phyloP scores from a whole-genome alignment of 2,329 filamentous ascomycete genomes.

The Nigrograna mackinnonii region DNA sequence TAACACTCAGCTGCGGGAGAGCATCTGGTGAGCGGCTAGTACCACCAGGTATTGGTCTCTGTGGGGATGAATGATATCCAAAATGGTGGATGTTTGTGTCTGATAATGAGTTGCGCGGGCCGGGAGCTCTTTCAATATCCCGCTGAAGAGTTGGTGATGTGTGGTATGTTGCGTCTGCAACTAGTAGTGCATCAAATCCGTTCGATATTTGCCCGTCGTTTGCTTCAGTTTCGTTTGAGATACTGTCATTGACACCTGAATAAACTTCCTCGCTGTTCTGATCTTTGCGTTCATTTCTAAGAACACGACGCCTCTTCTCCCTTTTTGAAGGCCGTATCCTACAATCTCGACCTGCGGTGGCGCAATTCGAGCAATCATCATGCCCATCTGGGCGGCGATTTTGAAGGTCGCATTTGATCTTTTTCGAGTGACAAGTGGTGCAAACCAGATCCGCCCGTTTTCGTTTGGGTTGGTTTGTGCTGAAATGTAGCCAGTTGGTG shows the following conservation, averaged over 20 bases:
- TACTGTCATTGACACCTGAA: no score
- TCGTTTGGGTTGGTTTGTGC: conserved; percentile 12
- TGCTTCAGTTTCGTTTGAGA: no score
- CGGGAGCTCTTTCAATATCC: conserved; percentile 4
- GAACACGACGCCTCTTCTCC: conserved; percentile 18
- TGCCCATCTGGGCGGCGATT: conserved; percentile 10
- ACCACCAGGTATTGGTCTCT: no score
- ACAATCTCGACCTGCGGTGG: conserved; percentile 10
- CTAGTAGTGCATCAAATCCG: conserved; percentile 14
- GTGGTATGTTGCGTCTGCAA: conserved; percentile 13
- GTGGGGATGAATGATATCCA: conserved; percentile 5
- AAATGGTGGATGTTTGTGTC: conserved; percentile 7
- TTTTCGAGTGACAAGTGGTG: conserved; percentile 19
- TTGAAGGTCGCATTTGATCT: conserved; percentile 23
- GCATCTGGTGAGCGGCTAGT: no score
- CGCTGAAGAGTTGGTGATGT: conserved; percentile 9
- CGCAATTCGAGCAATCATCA: conserved; percentile 17
- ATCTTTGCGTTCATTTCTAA: no score
- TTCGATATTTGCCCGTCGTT: conserved; percentile 8
- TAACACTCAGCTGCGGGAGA: conserved; percentile 5
- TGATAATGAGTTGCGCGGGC: conserved; percentile 9
- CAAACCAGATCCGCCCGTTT: conserved; percentile 24
- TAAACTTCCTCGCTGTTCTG: no score
- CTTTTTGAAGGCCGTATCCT: conserved; percentile 17
- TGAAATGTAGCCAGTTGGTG: conserved; percentile 21